phyloP scores from a whole-genome alignment of 129 eudicot species.

The Glebionis coronaria region DNA sequence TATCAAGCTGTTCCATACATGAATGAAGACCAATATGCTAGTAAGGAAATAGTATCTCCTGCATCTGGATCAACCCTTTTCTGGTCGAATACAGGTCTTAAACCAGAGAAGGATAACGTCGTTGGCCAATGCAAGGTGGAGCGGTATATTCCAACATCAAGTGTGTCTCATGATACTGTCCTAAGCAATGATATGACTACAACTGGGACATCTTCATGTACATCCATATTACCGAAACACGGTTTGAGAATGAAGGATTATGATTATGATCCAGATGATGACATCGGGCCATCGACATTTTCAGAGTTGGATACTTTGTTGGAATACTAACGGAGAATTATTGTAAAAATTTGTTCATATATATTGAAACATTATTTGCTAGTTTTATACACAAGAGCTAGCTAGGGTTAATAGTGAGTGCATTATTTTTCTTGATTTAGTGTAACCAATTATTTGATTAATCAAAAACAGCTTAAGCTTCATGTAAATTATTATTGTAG shows the following conservation, averaged over 20 bases:
- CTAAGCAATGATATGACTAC: slow-evolving; percentile 38
- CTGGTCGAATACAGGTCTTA: slow-evolving; percentile 41
- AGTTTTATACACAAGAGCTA: background rate
- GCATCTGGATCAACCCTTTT: slow-evolving; percentile 21
- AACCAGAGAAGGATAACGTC: slow-evolving; percentile 1
- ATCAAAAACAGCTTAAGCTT: slow-evolving; percentile 1
- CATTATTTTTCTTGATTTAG: slow-evolving; percentile 1
- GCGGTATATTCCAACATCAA: background rate
- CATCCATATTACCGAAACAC: slow-evolving; percentile 13
- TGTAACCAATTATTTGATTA: slow-evolving; percentile 8
- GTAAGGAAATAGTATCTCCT: slow-evolving; percentile 14
- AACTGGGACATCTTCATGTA: slow-evolving; percentile 20
- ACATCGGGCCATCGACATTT: slow-evolving; percentile 23
- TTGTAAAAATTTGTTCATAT: background rate
- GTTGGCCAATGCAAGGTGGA: background rate
- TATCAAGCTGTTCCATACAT: background rate
- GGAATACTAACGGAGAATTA: slow-evolving; percentile 24
- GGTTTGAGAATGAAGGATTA: background rate
- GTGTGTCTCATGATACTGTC: slow-evolving; percentile 14
- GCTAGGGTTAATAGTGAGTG: slow-evolving; percentile 14
- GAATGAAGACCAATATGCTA: background rate
- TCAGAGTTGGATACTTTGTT: slow-evolving; percentile 55
- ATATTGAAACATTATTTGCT: background rate
- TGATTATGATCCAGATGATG: background rate
- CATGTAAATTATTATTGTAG: slow-evolving; percentile 8